Percentiles rank a stretch among this genome's conserved stretches.
These are phyloP conservation scores for Cercospora zeina DNA, from an alignment of 2,329 filamentous ascomycete species.

Conservation along the genomic window DNA sequence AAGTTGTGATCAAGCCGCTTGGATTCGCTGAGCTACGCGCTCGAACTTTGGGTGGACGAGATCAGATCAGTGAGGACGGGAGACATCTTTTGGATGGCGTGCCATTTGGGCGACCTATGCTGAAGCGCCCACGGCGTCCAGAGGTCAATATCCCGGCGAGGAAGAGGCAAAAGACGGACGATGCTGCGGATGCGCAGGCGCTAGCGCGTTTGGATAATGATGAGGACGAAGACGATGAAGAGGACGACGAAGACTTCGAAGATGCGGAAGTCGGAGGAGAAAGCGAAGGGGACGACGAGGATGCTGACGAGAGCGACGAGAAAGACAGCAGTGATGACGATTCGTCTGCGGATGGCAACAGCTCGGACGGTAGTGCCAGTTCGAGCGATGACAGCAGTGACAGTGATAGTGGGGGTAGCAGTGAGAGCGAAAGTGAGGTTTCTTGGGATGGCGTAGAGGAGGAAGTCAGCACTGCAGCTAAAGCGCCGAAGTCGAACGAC, in stretches of 20 bases:
- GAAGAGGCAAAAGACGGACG: constrained; percentile 38
- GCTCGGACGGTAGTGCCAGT: constrained; percentile 6
- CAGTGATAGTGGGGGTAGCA: constrained; percentile 27
- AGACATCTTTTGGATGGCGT: constrained; percentile 82
- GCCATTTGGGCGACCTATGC: constrained; percentile 73
- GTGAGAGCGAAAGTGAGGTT: constrained; percentile 26
- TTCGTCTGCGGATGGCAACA: constrained; percentile 11
- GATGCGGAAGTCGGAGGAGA: constrained; percentile 27
- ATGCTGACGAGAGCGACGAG: constrained; percentile 19
- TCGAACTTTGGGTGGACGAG: constrained; percentile 71
- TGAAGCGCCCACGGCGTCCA: constrained; percentile 52
- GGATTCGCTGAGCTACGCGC: constrained; percentile 71
- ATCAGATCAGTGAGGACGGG: constrained; percentile 78
- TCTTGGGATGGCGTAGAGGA: constrained; percentile 30
- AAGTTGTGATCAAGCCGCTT: constrained; percentile 78
- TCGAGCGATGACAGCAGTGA: constrained; percentile 24
- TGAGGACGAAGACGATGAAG: constrained; percentile 32
- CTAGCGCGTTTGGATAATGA: constrained; percentile 42
- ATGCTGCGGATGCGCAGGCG: constrained; percentile 47
- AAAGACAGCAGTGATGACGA: constrained; percentile 12
- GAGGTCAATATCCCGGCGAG: constrained; percentile 42
- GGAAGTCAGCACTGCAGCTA: neutral
- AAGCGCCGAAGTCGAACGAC: constrained; percentile 7
- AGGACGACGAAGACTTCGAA: constrained; percentile 28
- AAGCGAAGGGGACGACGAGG: constrained; percentile 29